A percentile compares a stretch with the other conserved stretches of the same genome.
Conservation (phyloP, 306 rosid genomes). For the Acacia acuminata region DNA sequence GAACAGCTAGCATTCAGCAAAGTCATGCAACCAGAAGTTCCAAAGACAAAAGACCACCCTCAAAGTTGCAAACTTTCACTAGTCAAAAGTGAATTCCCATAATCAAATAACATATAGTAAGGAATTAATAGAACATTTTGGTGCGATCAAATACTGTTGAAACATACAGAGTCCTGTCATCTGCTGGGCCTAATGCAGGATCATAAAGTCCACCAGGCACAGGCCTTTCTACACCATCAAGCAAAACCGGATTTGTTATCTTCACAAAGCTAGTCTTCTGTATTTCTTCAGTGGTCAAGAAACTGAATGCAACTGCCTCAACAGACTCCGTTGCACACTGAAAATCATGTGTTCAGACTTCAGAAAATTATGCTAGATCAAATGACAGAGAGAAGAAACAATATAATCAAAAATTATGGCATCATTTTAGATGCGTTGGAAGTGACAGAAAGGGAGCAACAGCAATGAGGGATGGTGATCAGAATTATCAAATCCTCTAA, state of each 20-base stretch:
- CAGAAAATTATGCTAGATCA: background rate
- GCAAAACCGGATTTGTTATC: slow-evolving; percentile 45
- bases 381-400: background rate
- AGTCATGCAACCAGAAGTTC: background rate
- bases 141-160: background rate
- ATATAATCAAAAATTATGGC: background rate
- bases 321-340: slow-evolving; percentile 69
- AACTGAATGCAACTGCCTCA: slow-evolving; percentile 62
- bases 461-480: background rate
- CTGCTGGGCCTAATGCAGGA: slow-evolving; percentile 75
- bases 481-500: background rate
- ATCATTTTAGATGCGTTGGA: background rate
- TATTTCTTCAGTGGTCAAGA: slow-evolving; percentile 61
- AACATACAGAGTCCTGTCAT: slow-evolving; percentile 54
- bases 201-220: slow-evolving; percentile 76
- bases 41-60: background rate
- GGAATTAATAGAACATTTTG: background rate
- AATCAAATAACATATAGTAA: background rate
- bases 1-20: background rate
- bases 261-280: slow-evolving; percentile 56
- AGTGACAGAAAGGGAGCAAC: background rate
- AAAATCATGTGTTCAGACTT: background rate
- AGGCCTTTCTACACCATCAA: slow-evolving; percentile 45
- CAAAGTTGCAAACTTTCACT: background rate
- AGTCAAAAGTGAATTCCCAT: background rate